Evolutionary conservation across 2,329 filamentous ascomycete species (phyloP), one percentile per base, ranked within the genome.

Genomic region (Ophidiomyces ophidiicola): DNA sequence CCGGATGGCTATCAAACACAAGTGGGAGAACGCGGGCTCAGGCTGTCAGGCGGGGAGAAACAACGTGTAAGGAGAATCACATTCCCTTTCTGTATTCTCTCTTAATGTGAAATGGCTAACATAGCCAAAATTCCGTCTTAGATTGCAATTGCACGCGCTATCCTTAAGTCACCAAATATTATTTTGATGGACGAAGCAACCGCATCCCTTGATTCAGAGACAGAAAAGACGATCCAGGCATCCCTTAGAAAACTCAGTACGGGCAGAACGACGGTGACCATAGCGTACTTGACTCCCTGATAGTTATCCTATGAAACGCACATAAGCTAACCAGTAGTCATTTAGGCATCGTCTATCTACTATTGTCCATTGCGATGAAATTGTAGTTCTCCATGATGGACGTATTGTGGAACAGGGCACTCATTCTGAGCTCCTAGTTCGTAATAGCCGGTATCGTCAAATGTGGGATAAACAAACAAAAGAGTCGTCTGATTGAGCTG

Each of bases 321-420:
- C 18, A 5, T 5, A 8, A 5, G 7, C 18, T 17, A 18, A 12
- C 21, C 17, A 34, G 14, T 7, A 17, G 18, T 14, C 21, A 5
- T 14, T 10, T 34, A 76, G 72, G 0, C 77, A 81, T 53, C 72
- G 76, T 6, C 62, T 81, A 19, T 79, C 77, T 1, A 82, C 77
- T 1, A 73, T 81, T 37, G 74, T 76, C 64, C 77, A 77, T 44
- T 76, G 77, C 2, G 75, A 82, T 46, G 65, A 68, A 14, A 80
- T 82, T 41, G 69, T 80, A 36, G 78, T 82, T 4, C 66, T 82
- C 28, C 66, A 71, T 31, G 65, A 74, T 35, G 78, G 78, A 6
- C 48, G 55, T 14, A 67, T 81, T 26, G 61, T 74, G 1, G 76
- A 80, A 51, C 58, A 63, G 36, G 76, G 79, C 12, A 68, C 64